Conservation (phyloP, 306 rosid genomes). For the Dryas alaskensis region DNA sequence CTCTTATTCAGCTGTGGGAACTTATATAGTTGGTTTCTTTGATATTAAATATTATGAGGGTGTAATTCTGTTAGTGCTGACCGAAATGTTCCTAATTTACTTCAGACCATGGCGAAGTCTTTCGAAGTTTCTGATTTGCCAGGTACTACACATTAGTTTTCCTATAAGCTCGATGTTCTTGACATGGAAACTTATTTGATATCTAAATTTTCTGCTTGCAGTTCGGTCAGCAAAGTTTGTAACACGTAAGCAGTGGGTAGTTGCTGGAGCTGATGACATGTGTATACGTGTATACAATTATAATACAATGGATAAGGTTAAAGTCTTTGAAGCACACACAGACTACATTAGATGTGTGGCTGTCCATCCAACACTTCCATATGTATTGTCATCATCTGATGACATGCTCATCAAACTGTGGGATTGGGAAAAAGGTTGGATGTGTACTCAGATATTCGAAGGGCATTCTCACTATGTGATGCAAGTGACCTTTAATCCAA, state of each 20-base stretch:
- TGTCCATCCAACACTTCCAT: slow-evolving; percentile 96
- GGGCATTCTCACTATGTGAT: slow-evolving; percentile 98
- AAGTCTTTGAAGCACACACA: slow-evolving; percentile 92
- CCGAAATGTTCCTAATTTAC: slow-evolving; percentile 25
- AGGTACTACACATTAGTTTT: slow-evolving; percentile 47
- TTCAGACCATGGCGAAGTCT: slow-evolving; percentile 89
- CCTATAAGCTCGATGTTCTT: slow-evolving; percentile 6
- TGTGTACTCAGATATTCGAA: slow-evolving; percentile 96
- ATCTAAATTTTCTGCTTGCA: slow-evolving; percentile 38
- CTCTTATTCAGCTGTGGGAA: neutral
- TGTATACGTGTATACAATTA: slow-evolving; percentile 84
- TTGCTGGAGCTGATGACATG: slow-evolving; percentile 99
- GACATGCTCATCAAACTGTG: slow-evolving; percentile 99
- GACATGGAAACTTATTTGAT: slow-evolving; percentile 10
- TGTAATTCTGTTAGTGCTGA: slow-evolving; percentile 14
- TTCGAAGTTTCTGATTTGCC: slow-evolving; percentile 94
- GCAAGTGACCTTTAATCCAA: slow-evolving; percentile 99
- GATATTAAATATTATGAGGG: neutral
- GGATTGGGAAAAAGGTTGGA: slow-evolving; percentile 99
- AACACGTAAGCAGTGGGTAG: slow-evolving; percentile 97
- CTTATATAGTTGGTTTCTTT: neutral
- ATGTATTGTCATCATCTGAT: slow-evolving; percentile 90
- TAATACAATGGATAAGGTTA: slow-evolving; percentile 95
- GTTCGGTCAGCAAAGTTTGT: slow-evolving; percentile 97
- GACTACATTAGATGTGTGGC: slow-evolving; percentile 99